phyloP scores from a whole-genome alignment of 352 stramenopile genomes.

The Aphanomyces euteiches region DNA sequence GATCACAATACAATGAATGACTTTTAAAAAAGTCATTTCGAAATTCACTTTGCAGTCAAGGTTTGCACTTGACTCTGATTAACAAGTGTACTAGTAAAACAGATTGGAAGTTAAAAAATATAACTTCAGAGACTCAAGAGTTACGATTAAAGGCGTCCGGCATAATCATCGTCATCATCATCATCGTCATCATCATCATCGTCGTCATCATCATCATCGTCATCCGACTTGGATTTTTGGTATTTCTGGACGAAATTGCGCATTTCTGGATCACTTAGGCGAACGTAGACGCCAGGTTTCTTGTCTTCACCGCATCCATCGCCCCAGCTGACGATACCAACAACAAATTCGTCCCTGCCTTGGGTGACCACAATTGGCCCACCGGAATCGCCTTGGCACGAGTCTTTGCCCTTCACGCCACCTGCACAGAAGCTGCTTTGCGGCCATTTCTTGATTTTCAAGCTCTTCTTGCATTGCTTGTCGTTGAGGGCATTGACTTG shows the following conservation, averaged over 20 bases:
- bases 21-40: no score
- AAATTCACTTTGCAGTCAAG: no score
- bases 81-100: no score
- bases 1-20: no score
- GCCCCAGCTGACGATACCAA: conserved; percentile 38
- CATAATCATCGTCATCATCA: conserved; percentile 14
- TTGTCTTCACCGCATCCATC: conserved; percentile 26
- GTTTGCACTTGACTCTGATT: no score
- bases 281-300: conserved; percentile 22
- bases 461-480: conserved; percentile 36
- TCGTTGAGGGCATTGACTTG: conserved; percentile 48
- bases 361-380: conserved; percentile 23
- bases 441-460: conserved; percentile 39
- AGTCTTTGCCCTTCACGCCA: conserved; percentile 30
- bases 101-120: no score
- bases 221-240: not conserved
- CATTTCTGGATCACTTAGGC: not conserved
- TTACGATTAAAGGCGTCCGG: no score
- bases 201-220: not conserved
- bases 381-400: conserved; percentile 37
- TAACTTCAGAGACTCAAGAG: no score
- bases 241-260: conserved; percentile 7
- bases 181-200: not conserved
- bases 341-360: conserved; percentile 14
- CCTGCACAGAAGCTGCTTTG: conserved; percentile 57